A percentile compares a stretch with the other conserved stretches of the same genome.
Evolutionary conservation across 495 filamentous ascomycete species (phyloP).

Genomic region (Daldinia loculata): DNA sequence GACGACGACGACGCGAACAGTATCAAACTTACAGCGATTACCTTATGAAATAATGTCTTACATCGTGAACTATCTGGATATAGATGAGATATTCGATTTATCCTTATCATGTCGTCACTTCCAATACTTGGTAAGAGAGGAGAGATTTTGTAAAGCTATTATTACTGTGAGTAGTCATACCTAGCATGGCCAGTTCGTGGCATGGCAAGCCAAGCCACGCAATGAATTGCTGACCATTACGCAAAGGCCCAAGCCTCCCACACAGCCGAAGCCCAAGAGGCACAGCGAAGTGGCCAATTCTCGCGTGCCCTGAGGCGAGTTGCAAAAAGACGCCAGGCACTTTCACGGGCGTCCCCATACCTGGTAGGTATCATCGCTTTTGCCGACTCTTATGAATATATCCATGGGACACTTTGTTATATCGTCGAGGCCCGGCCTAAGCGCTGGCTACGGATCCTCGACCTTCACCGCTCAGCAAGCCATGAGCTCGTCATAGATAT

Average conservation of each 20-base stretch:
- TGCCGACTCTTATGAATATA: slow-evolving; percentile 69
- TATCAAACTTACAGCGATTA: slow-evolving; percentile 46
- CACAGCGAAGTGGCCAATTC: slow-evolving; percentile 58
- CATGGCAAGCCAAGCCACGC: not conserved
- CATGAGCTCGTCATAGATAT: slow-evolving; percentile 69
- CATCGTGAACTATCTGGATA: slow-evolving; percentile 62
- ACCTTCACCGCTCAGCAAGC: slow-evolving; percentile 62
- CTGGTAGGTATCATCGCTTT: slow-evolving; percentile 66
- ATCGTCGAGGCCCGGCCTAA: slow-evolving; percentile 50
- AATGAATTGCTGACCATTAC: slow-evolving; percentile 17
- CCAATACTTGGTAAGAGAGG: slow-evolving; percentile 62
- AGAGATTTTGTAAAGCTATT: slow-evolving; percentile 67
- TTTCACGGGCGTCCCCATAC: slow-evolving; percentile 70
- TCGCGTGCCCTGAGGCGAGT: slow-evolving; percentile 65
- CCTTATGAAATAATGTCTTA: slow-evolving; percentile 73
- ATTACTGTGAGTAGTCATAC: slow-evolving; percentile 61
- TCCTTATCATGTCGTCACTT: slow-evolving; percentile 63
- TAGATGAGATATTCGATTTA: slow-evolving; percentile 61
- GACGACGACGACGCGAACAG: not conserved
- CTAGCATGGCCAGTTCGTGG: not conserved
- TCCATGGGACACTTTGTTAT: slow-evolving; percentile 71
- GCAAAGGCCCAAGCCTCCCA: slow-evolving; percentile 63
- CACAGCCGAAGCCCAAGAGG: slow-evolving; percentile 66
- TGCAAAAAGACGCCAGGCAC: slow-evolving; percentile 68
- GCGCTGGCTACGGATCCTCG: slow-evolving; percentile 68